These are phyloP conservation scores for Botryotinia convoluta DNA, from an alignment of 2,329 filamentous ascomycete genomes.

Conservation along the genomic window DNA sequence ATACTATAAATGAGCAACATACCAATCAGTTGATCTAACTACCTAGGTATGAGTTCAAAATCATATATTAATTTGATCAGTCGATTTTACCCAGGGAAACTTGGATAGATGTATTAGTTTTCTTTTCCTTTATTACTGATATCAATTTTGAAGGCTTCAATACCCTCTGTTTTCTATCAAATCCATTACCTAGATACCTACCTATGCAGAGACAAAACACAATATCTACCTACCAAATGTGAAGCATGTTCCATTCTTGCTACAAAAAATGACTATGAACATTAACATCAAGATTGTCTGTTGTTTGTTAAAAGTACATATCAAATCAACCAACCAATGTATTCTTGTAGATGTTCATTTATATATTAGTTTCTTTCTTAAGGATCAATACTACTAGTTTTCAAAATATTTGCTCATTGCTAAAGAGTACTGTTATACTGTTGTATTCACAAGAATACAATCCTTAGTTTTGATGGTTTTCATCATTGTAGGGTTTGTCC, in stretches of 20 bases:
- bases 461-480: background rate
- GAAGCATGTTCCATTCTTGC: background rate
- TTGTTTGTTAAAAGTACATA: background rate
- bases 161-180: background rate
- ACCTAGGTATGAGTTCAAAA: background rate
- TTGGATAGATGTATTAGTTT: accelerated
- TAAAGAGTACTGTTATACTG: background rate
- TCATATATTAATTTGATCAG: background rate
- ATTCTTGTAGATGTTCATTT: background rate
- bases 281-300: background rate
- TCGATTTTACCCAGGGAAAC: background rate
- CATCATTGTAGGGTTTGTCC: background rate
- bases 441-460: too few species aligned
- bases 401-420: background rate
- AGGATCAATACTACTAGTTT: background rate
- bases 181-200: background rate
- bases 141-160: background rate
- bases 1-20: too few species aligned
- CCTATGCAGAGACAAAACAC: background rate
- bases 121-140: background rate
- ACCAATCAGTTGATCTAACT: background rate
- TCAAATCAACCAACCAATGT: background rate
- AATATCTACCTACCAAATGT: background rate
- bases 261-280: background rate
- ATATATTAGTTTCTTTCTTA: too few species aligned